phyloP scores from a whole-genome alignment of 1,139 yeast species.

The Pichia sp. region DNA sequence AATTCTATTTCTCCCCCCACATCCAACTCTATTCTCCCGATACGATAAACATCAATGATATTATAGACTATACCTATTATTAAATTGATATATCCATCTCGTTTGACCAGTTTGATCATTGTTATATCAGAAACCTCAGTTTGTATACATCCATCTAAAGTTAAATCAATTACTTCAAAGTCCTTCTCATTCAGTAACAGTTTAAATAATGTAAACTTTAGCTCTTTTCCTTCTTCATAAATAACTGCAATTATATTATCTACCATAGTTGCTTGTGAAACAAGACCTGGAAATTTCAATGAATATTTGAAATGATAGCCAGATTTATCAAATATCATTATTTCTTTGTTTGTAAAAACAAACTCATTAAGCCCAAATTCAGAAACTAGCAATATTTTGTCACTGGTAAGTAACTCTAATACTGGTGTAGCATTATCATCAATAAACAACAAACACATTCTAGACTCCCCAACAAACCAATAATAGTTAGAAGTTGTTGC shows the following conservation, averaged over 20 bases:
- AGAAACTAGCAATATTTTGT: not conserved
- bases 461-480: constrained; percentile 12
- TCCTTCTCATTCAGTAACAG: not conserved
- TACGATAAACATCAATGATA: not conserved
- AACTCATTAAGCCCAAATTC: not conserved
- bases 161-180: not conserved
- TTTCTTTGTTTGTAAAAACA: not conserved
- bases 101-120: not conserved
- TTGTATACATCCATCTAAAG: not conserved
- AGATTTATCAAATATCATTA: not conserved
- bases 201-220: not conserved
- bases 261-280: not conserved
- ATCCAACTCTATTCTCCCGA: not conserved
- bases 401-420: not conserved
- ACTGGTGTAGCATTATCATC: not conserved
- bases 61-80: not conserved
- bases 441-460: not conserved
- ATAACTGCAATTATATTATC: not conserved
- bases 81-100: not conserved
- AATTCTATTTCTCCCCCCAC: not conserved
- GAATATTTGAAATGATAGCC: not conserved
- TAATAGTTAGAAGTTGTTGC: not conserved
- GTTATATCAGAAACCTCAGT: not conserved
- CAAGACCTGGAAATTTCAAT: not conserved
- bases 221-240: not conserved